phyloP scores from a whole-genome alignment of 352 stramenopile genomes.

The Hyphochytrium catenoides region DNA sequence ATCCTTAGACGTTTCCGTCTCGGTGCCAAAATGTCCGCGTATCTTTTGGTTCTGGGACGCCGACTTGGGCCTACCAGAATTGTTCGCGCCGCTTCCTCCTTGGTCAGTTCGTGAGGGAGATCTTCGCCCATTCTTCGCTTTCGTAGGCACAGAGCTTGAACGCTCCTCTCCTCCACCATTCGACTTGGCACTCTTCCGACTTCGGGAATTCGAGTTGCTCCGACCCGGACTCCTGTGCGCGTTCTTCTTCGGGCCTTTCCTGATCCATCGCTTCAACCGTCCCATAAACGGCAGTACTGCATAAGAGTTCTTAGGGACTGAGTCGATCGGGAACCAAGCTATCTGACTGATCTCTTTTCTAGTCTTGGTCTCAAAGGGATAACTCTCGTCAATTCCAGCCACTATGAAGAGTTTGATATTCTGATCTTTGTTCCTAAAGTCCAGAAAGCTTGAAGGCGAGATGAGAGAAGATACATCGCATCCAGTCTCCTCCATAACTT shows the following conservation, averaged over 20 bases:
- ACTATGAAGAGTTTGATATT: slow-evolving; percentile 77
- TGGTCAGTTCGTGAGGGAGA: slow-evolving; percentile 9
- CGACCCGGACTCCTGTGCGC: slow-evolving; percentile 20
- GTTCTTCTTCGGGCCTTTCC: slow-evolving; percentile 21
- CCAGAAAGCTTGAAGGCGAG: slow-evolving; percentile 15
- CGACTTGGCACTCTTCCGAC: background rate
- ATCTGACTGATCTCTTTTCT: slow-evolving; percentile 83
- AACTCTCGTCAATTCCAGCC: slow-evolving; percentile 62
- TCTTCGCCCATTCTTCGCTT: background rate
- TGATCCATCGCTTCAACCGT: slow-evolving; percentile 68
- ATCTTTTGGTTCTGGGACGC: slow-evolving; percentile 12
- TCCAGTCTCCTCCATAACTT: slow-evolving; percentile 76
- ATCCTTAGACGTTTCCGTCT: slow-evolving; percentile 54
- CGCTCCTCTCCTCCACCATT: background rate
- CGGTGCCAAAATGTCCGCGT: slow-evolving; percentile 52
- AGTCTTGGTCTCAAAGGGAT: slow-evolving; percentile 72
- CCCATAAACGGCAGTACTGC: slow-evolving; percentile 77
- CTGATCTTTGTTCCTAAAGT: slow-evolving; percentile 61
- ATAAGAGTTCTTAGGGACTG: slow-evolving; percentile 76
- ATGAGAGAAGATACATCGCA: slow-evolving; percentile 21
- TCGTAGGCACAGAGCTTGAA: background rate
- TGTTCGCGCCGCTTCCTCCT: slow-evolving; percentile 22
- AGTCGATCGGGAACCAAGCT: slow-evolving; percentile 64
- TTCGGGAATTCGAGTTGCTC: no score
- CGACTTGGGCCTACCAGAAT: slow-evolving; percentile 41